These are phyloP conservation scores for Clarkia xantiana DNA, from an alignment of 345 rosid genomes.

Conservation along the genomic window DNA sequence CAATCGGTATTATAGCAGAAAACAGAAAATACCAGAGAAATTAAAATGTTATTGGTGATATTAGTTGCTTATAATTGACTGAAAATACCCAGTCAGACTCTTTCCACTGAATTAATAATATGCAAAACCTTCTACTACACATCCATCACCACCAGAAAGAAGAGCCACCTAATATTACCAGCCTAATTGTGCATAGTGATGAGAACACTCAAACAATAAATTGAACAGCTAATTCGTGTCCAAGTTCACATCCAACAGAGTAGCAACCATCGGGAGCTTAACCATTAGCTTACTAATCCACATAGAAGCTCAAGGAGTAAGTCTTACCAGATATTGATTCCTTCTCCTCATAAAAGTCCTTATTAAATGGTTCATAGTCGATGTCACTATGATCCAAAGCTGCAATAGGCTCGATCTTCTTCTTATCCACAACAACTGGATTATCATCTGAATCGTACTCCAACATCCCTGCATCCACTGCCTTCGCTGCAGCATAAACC, in stretches of 20 bases:
- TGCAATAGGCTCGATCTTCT: conserved; percentile 75
- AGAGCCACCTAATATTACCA: too few relatives aligned
- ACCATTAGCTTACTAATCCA: background rate
- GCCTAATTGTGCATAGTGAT: too few relatives aligned
- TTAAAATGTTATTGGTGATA: too few relatives aligned
- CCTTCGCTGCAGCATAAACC: conserved; percentile 94
- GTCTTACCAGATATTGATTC: conserved; percentile 53
- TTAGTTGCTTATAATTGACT: too few relatives aligned
- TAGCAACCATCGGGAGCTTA: background rate
- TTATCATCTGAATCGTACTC: conserved; percentile 95
- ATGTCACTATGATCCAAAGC: conserved; percentile 73
- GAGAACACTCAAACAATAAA: too few relatives aligned
- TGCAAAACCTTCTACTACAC: too few relatives aligned
- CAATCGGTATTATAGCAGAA: too few relatives aligned
- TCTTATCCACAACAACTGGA: conserved; percentile 71
- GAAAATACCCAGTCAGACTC: too few relatives aligned
- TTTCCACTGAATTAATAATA: too few relatives aligned
- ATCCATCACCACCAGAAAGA: too few relatives aligned
- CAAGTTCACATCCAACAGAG: conserved; percentile 17
- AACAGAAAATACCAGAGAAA: too few relatives aligned
- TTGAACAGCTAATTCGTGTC: too few relatives aligned
- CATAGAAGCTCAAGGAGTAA: background rate
- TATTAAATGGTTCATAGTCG: conserved; percentile 71
- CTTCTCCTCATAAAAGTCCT: conserved; percentile 82
- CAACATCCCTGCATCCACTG: conserved; percentile 85